Conservation (phyloP, 257 asterid genomes). For the Pogostemon cablin region DNA sequence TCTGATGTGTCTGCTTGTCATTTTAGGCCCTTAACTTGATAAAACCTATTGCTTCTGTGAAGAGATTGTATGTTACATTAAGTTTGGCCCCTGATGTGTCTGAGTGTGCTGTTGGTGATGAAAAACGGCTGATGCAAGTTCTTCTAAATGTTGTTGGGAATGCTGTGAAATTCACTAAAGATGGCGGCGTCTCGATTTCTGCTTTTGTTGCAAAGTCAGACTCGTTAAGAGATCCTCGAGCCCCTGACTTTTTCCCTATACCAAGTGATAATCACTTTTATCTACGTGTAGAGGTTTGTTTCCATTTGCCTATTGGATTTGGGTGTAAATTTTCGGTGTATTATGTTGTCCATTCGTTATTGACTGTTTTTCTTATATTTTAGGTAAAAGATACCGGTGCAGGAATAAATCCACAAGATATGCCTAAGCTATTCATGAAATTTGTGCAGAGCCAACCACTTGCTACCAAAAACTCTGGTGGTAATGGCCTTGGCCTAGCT, state of each 20-base stretch:
- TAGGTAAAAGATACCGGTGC: slow-evolving; percentile 96
- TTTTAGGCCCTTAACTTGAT: slow-evolving; percentile 72
- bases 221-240: slow-evolving; percentile 69
- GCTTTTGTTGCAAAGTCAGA: slow-evolving; percentile 85
- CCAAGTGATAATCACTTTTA: slow-evolving; percentile 82
- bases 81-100: slow-evolving; percentile 78
- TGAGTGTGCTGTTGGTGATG: slow-evolving; percentile 85
- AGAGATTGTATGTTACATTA: slow-evolving; percentile 64
- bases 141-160: slow-evolving; percentile 86
- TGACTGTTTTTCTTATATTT: slow-evolving; percentile 22
- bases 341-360: not conserved
- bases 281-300: slow-evolving; percentile 83
- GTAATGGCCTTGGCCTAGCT: slow-evolving; percentile 98
- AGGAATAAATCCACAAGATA: slow-evolving; percentile 86
- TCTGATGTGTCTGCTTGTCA: slow-evolving; percentile 34
- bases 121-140: slow-evolving; percentile 87
- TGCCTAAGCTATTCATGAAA: slow-evolving; percentile 83
- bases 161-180: slow-evolving; percentile 94
- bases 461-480: slow-evolving; percentile 69
- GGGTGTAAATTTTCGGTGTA: too few relatives aligned
- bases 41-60: slow-evolving; percentile 90
- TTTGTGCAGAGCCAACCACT: slow-evolving; percentile 81
- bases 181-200: slow-evolving; percentile 77
- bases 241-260: slow-evolving; percentile 75
- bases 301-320: slow-evolving; percentile 18